Evolutionary conservation across 2,329 filamentous ascomycete species (phyloP), one percentile per base, ranked within the genome.

Genomic region (Alternaria solani): DNA sequence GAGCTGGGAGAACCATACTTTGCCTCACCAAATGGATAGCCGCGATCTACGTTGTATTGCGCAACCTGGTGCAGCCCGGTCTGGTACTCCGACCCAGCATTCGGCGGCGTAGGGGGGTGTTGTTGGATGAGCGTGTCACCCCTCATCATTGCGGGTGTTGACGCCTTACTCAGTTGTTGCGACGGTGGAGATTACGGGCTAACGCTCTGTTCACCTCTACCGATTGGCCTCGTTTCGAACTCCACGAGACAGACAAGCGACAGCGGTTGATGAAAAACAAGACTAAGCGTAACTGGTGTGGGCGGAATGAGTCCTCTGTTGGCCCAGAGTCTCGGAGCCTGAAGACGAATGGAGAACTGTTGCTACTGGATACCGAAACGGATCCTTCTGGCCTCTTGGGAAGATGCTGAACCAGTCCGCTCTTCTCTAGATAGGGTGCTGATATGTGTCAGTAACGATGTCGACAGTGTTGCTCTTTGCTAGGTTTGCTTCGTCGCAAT

Each of bases 41-140:
- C 73, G 30, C 72, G 71, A 52, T 71, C 75, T 57, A 76, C 75
- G 65, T 80, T 82, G 71, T 81, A 81, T 67, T 79, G 76, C 46
- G 78, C 79, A 62, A 83, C 68, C 54, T 79, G 79, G 42, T 78
- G 76, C 32, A 82, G 71, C 47, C 76, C 76, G 52, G 77, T 75
- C 26, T 76, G 74, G 30, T 75, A 70, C 16, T 79, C 74, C 28
- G 62, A 59, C 47, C 67, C 67, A 52, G 65, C 64, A 61, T 64
- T 71, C 32, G 77, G 77, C 55, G 77, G 77, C 28, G 75, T 79
- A 14, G 75, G 76, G 42, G 77, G 77, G 51, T 77, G 76, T 56
- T 73, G 70, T 26, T 76, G 77, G 54, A 76, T 55, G 61, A 78
- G 66, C 55, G 70, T 72, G 61, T 75, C 74, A 55, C 70, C 61